phyloP scores from a whole-genome alignment of 2,329 filamentous ascomycete species.

The Neoascochyta sp. region DNA sequence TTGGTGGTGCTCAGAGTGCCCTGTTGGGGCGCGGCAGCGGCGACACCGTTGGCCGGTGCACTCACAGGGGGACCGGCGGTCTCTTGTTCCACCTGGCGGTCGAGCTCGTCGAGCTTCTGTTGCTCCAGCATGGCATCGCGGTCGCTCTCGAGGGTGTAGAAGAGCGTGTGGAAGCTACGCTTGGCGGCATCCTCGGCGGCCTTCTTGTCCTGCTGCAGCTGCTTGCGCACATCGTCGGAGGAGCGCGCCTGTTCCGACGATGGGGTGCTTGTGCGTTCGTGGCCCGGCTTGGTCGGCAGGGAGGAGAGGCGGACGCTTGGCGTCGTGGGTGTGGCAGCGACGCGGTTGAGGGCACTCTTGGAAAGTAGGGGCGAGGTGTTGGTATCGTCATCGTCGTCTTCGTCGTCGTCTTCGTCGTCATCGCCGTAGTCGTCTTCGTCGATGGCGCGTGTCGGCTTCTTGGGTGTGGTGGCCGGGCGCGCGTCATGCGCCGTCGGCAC shows the following conservation, averaged over 20 bases:
- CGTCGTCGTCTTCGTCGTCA: constrained; percentile 60
- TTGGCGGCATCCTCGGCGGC: constrained; percentile 87
- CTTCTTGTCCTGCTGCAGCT: constrained; percentile 86
- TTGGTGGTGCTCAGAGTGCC: constrained; percentile 91
- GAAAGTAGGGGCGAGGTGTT: constrained; percentile 49
- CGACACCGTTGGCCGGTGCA: constrained; percentile 50
- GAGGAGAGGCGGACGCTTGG: constrained; percentile 65
- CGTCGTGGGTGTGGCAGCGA: constrained; percentile 56
- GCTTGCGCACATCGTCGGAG: constrained; percentile 85
- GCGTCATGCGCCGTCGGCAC: constrained; percentile 42
- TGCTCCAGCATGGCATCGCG: constrained; percentile 96
- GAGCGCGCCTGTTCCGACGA: constrained; percentile 61
- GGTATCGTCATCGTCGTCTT: constrained; percentile 42
- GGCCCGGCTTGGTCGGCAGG: constrained; percentile 59
- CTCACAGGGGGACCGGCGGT: constrained; percentile 63
- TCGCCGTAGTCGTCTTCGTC: constrained; percentile 84
- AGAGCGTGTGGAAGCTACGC: constrained; percentile 85
- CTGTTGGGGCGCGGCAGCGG: constrained; percentile 60
- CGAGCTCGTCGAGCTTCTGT: constrained; percentile 92
- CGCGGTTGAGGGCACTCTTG: constrained; percentile 52
- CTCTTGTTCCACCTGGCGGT: constrained; percentile 92
- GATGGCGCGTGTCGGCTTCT: constrained; percentile 73
- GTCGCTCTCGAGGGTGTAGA: constrained; percentile 94
- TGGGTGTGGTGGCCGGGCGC: constrained; percentile 54
- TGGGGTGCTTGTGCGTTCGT: constrained; percentile 55